Conservation (phyloP, 768 basidiomycete genomes). For the Mycena galericulata region DNA sequence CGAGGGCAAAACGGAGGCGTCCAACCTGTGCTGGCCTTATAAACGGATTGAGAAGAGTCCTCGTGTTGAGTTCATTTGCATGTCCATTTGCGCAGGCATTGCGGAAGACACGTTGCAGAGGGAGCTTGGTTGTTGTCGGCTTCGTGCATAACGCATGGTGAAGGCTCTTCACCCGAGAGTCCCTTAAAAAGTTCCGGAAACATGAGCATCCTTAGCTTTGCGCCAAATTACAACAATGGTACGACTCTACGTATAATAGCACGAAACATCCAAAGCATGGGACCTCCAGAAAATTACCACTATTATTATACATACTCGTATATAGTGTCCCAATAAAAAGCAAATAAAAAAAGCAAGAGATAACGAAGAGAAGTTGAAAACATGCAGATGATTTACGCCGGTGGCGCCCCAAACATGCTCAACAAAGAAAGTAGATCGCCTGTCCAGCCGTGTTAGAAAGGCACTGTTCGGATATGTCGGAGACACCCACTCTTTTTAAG, state of each 20-base stretch:
- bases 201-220: too few relatives aligned
- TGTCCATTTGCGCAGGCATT: not conserved
- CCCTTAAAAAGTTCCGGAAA: constrained; percentile 5
- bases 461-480: not conserved
- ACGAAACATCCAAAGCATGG: not conserved
- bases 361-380: not conserved
- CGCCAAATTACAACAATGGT: too few relatives aligned
- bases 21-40: constrained; percentile 13
- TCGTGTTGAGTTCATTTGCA: constrained; percentile 6
- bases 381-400: constrained; percentile 24
- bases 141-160: constrained; percentile 17
- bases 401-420: constrained; percentile 61
- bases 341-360: constrained; percentile 9
- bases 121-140: too few relatives aligned
- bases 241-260: not conserved
- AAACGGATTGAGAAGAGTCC: not conserved
- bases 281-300: too few relatives aligned
- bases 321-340: not conserved
- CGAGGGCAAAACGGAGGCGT: not conserved
- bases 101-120: constrained; percentile 25
- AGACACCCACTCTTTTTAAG: constrained; percentile 69
- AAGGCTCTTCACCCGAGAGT: not conserved
- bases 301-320: too few relatives aligned
- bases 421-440: constrained; percentile 67
- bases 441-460: constrained; percentile 36